Base-by-base conservation (phyloP, 73 alveolate genomes). In the Symbiodinium pilosum region DNA sequence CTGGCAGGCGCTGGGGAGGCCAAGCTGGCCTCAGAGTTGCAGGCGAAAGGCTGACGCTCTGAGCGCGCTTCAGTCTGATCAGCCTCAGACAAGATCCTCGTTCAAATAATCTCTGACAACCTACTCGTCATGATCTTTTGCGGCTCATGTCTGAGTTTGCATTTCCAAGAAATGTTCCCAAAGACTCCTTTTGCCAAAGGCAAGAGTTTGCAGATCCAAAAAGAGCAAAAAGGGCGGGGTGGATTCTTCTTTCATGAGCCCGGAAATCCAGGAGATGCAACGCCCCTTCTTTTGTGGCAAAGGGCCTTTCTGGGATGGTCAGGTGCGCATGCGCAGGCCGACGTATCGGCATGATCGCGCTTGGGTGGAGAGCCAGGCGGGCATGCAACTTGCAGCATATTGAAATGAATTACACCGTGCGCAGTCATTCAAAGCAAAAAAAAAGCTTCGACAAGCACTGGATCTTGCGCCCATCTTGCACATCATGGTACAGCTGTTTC, bases 321-420 rank as follows among this genome's bases (percentile, higher is more conserved):
- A 88, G 95, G 95, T 88, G 14, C 86, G 95, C 20, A 43, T 88
- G 71, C 95, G 95, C 26, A 64, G 95, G n/a, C 95, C 95, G 8
- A 86, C 71, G 51, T 88, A 88, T 41, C 73, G 41, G 69, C 95
- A 88, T 36, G 95, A 88, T 41, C 73, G 86, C 11, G 95, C 87
- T 18, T 88, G 95, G 95, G 38, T 88, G 20, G 95, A 88, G 95
- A 88, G 95, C 73, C 95, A 88, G 95, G 95, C 51, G n/a, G n/a
- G n/a, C 43, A 28, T 6, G 59, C 21, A 14, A 47, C 14, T 47
- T 47, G 59, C 21, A 47, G 59, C 21, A 14, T 14, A 47, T n/a
- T 47, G 59, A 47, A 47, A 9, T 47, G 6, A 6, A 47, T 47
- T 47, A 6, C 21, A 47, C 21, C 59, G 14, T 47, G 59, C 59